Evolutionary conservation across 2,329 filamentous ascomycete species (phyloP), one percentile per base, ranked within the genome.

Genomic region (Xylariaceae sp.): DNA sequence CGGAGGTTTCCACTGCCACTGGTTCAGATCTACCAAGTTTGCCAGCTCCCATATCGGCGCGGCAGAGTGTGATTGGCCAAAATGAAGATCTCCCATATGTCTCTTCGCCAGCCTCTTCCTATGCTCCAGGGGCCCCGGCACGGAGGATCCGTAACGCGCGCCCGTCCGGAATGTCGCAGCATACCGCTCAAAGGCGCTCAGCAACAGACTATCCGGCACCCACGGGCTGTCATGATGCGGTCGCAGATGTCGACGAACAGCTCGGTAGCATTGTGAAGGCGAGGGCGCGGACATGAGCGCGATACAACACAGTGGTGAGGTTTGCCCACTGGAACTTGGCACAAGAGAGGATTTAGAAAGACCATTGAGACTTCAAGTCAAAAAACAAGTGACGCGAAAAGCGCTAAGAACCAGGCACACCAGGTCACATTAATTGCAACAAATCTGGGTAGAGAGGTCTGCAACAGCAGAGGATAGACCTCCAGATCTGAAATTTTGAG

Each of bases 161-260:
- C 30, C 28, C 6, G 33, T 44, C 21, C 41, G 46, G 5, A 60
- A 63, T 1, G 55, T 43, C 27, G 52, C 47, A 36, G 56, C 65
- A 51, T 66, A 72, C 13, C 66, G 63, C 32, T 69, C 65, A 48
- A 78, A 74, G 3, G 71, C 69, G 36, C 62, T 59, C 16, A 63
- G 59, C 11, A 83, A 66, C 16, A 73, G 50, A 31, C 74, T 66
- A 50, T 84, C 79, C 19, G 72, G 70, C 46, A 83, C 69, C 76
- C 78, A 83, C 49, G 80, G 54, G 30, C 65, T 61, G 36, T 74
- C 70, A 41, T 50, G 49, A 9, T 64, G 51, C 14, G 62, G 50
- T 30, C 57, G 47, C 29, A 68, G 53, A 31, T 65, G 63, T 48
- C 61, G 61, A 43, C 67, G 66, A 52, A 68, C 64, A 59, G 65